phyloP scores from a whole-genome alignment of 2,329 filamentous ascomycete genomes.

The Chaetomiaceae sp. region DNA sequence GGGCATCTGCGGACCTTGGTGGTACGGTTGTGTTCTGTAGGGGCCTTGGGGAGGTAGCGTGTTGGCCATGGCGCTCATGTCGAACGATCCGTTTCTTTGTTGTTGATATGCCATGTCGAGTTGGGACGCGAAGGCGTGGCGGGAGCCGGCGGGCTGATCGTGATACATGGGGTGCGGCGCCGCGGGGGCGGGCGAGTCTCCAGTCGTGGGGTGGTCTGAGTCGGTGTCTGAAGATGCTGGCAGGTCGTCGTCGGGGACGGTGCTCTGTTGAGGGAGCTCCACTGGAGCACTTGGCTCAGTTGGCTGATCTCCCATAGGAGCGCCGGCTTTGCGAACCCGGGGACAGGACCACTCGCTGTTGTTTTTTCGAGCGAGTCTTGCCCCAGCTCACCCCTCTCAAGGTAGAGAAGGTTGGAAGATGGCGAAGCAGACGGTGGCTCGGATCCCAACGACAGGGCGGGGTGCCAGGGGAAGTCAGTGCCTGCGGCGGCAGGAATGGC shows the following conservation, averaged over 20 bases:
- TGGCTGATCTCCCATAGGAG: slow-evolving; percentile 26
- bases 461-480: too few species aligned
- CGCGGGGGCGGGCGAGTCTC: slow-evolving; percentile 22
- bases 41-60: slow-evolving; percentile 38
- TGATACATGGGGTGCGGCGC: slow-evolving; percentile 9
- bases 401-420: too few species aligned
- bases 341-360: neutral
- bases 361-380: neutral
- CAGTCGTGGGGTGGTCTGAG: slow-evolving; percentile 22
- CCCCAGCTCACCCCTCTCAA: too few species aligned
- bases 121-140: slow-evolving; percentile 40
- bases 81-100: slow-evolving; percentile 37
- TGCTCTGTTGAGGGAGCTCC: slow-evolving; percentile 30
- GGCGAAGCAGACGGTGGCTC: too few species aligned
- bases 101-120: slow-evolving; percentile 38
- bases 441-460: too few species aligned
- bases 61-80: slow-evolving; percentile 43
- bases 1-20: slow-evolving; percentile 29
- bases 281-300: slow-evolving; percentile 26
- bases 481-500: too few species aligned
- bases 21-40: slow-evolving; percentile 38
- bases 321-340: neutral
- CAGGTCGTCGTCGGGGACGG: slow-evolving; percentile 15
- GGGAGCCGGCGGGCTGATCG: slow-evolving; percentile 31
- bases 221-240: neutral